Conservation (phyloP, 345 rosid species). For the Alliaria petiolata region DNA sequence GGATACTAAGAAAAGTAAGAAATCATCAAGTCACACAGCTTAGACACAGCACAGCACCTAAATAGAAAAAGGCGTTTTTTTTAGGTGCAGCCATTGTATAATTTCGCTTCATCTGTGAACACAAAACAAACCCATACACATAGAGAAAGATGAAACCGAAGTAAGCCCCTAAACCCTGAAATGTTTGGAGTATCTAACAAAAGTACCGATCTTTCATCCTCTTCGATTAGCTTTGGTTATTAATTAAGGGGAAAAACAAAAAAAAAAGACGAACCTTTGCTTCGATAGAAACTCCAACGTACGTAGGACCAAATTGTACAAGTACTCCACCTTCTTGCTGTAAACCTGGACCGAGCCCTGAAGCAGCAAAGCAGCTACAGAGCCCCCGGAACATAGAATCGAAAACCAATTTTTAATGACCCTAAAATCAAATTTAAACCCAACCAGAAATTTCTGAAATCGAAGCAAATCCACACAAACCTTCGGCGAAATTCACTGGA, state of each 20-base stretch:
- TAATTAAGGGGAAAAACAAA: not conserved
- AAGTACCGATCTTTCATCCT: not conserved
- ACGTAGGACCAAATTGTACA: conserved; percentile 87
- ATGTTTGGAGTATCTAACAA: not conserved
- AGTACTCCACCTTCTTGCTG: conserved; percentile 93
- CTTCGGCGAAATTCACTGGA: conserved; percentile 88
- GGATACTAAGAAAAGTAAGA: not conserved
- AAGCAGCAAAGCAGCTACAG: conserved; percentile 92
- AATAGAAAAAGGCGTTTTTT: not conserved
- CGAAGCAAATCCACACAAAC: conserved; percentile 43
- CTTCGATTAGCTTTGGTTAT: not conserved
- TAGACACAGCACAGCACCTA: not conserved
- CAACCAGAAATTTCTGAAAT: not conserved
- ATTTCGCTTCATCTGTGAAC: conserved; percentile 6
- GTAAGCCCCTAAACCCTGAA: conserved; percentile 5
- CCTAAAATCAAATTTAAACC: not conserved
- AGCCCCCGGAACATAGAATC: conserved; percentile 7
- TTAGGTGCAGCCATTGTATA: not conserved
- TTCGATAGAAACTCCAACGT: conserved; percentile 88
- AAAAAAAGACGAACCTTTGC: conserved; percentile 58
- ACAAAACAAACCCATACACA: conserved; percentile 12
- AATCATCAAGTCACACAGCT: conserved; percentile 7
- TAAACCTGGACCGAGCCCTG: conserved; percentile 98
- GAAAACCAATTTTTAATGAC: not conserved
- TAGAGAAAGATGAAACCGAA: conserved; percentile 12